These are phyloP conservation scores for Phytopythium kandeliae DNA, from an alignment of 352 stramenopile genomes.

Conservation along the genomic window DNA sequence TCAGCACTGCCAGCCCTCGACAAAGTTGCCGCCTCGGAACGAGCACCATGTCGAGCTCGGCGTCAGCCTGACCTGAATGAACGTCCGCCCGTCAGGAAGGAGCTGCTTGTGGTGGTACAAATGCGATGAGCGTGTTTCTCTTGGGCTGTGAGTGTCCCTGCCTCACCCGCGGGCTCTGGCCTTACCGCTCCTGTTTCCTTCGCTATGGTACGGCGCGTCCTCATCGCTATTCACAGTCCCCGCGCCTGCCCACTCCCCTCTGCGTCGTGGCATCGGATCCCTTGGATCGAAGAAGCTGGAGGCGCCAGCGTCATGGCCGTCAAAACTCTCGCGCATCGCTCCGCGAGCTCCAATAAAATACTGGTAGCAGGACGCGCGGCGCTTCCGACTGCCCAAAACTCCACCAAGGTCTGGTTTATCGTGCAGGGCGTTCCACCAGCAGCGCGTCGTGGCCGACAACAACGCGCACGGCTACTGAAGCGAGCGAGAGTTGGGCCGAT, in stretches of 20 bases:
- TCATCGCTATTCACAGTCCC: constrained; percentile 36
- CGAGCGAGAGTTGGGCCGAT: not conserved
- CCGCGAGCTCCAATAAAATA: constrained; percentile 1
- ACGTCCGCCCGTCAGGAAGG: no score
- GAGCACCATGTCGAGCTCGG: no score
- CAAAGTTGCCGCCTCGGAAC: no score
- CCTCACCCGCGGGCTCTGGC: not conserved
- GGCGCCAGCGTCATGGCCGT: not conserved
- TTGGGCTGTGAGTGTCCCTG: constrained; percentile 7
- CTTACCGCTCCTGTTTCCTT: constrained; percentile 8
- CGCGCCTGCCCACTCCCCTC: constrained; percentile 5
- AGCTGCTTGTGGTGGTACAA: constrained; percentile 6
- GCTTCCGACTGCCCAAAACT: not conserved
- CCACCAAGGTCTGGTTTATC: not conserved
- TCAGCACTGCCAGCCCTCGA: no score
- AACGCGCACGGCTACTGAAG: not conserved
- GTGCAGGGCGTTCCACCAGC: not conserved
- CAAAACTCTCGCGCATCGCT: not conserved
- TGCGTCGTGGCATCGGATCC: constrained; percentile 3
- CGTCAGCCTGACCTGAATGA: no score
- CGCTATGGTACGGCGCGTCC: constrained; percentile 37
- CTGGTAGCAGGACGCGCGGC: not conserved
- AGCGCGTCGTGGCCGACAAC: not conserved
- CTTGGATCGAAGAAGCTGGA: not conserved
- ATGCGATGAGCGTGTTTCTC: not conserved